These are phyloP conservation scores for Solanum neorickii DNA, from an alignment of 257 asterid species.

Conservation along the genomic window DNA sequence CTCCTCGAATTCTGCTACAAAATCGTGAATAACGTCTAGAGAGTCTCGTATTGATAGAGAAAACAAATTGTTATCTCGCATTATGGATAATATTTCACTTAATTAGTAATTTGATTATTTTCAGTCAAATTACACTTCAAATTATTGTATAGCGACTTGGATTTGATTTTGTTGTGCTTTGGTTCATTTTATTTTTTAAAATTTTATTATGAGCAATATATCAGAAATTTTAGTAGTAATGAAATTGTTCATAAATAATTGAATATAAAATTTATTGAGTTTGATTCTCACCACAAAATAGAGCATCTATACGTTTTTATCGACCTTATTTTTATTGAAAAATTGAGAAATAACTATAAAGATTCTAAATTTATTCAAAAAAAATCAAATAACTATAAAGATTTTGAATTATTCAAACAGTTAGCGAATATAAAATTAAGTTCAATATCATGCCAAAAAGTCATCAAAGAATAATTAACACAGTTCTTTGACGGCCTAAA, in stretches of 20 bases:
- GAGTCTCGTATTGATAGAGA: neutral
- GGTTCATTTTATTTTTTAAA: neutral
- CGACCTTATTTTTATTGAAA: too few relatives aligned
- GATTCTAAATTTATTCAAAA: neutral
- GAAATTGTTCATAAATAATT: neutral
- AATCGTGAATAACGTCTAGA: neutral
- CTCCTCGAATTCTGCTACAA: neutral
- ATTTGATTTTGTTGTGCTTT: too few relatives aligned
- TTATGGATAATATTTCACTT: neutral
- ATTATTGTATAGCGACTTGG: neutral
- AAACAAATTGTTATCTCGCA: neutral
- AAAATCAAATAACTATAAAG: too few relatives aligned
- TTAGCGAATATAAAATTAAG: too few relatives aligned
- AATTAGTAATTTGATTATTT: neutral
- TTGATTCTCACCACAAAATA: neutral
- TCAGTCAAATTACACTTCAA: neutral
- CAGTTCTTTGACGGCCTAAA: too few relatives aligned
- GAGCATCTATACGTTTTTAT: neutral
- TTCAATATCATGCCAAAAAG: too few relatives aligned
- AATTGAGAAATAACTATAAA: too few relatives aligned
- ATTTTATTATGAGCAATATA: neutral
- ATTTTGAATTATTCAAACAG: too few relatives aligned
- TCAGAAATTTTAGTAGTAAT: neutral
- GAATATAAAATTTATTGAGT: neutral
- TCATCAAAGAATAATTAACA: too few relatives aligned